phyloP scores from a whole-genome alignment of 2,329 filamentous ascomycete species.

The Lachnellula suecica region DNA sequence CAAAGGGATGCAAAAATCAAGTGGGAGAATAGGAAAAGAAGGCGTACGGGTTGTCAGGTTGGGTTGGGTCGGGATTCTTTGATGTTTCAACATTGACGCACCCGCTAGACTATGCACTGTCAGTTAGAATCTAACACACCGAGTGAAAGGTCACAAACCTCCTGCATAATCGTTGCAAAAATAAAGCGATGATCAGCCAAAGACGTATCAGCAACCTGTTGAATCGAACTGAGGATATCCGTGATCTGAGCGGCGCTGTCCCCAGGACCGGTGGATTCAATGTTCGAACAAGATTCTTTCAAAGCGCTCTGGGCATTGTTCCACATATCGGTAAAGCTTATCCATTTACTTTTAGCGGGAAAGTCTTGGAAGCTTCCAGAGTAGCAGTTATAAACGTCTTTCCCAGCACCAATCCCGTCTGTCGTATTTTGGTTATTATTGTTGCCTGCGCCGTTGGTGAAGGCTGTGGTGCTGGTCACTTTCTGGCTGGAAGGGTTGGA shows the following conservation, averaged over 20 bases:
- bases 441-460: conserved; percentile 13
- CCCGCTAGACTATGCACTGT: conserved; percentile 19
- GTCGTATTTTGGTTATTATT: conserved; percentile 21
- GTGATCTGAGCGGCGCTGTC: conserved; percentile 20
- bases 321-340: conserved; percentile 30
- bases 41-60: conserved; percentile 11
- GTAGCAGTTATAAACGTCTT: conserved; percentile 33
- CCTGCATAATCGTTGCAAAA: conserved; percentile 34
- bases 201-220: conserved; percentile 22
- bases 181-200: conserved; percentile 33
- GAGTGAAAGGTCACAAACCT: conserved; percentile 9
- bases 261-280: conserved; percentile 18
- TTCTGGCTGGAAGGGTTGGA: conserved; percentile 5
- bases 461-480: conserved; percentile 13
- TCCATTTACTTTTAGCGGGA: conserved; percentile 24
- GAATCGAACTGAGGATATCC: conserved; percentile 23
- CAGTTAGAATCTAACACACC: not conserved
- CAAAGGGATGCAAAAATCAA: too few species aligned
- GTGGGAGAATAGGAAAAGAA: not conserved
- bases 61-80: conserved; percentile 10
- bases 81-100: conserved; percentile 30
- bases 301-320: conserved; percentile 16
- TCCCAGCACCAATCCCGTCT: conserved; percentile 11
- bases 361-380: conserved; percentile 26
- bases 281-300: conserved; percentile 19